Conservation (phyloP, 495 filamentous ascomycete genomes). For the Penicillium goetzii region DNA sequence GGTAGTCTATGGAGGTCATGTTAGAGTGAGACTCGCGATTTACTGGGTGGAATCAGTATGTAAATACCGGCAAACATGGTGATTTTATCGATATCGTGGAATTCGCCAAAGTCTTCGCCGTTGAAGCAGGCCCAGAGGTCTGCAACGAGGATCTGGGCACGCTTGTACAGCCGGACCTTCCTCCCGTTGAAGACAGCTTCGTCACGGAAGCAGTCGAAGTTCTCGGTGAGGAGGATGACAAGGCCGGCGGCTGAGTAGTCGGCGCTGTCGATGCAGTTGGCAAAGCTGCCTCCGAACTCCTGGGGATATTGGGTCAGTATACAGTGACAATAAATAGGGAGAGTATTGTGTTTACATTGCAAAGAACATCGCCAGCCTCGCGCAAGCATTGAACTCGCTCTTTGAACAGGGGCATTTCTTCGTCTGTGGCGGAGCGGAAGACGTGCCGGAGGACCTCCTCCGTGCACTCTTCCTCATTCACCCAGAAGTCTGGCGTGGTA, state of each 20-base stretch:
- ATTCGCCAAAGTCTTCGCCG: slow-evolving; percentile 76
- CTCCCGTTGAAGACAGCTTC: slow-evolving; percentile 71
- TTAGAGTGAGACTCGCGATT: not conserved
- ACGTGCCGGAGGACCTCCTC: slow-evolving; percentile 73
- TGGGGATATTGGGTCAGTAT: slow-evolving; percentile 36
- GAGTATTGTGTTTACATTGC: slow-evolving; percentile 60
- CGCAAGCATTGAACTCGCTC: slow-evolving; percentile 79
- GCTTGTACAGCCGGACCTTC: slow-evolving; percentile 83
- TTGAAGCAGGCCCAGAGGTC: slow-evolving; percentile 96
- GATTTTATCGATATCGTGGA: slow-evolving; percentile 88
- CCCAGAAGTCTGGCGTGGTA: slow-evolving; percentile 86
- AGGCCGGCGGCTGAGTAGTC: slow-evolving; percentile 79
- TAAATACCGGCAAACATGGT: slow-evolving; percentile 88
- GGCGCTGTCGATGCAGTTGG: slow-evolving; percentile 74
- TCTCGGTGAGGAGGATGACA: slow-evolving; percentile 76
- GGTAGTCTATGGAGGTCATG: slow-evolving; percentile 67
- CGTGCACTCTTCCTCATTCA: slow-evolving; percentile 73
- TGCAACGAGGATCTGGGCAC: slow-evolving; percentile 93
- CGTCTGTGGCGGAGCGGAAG: slow-evolving; percentile 83
- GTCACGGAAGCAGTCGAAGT: slow-evolving; percentile 88
- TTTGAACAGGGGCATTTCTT: slow-evolving; percentile 82
- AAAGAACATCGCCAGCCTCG: slow-evolving; percentile 82
- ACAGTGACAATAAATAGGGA: not conserved
- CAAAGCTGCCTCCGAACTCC: slow-evolving; percentile 78
- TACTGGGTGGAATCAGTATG: not conserved